Evolutionary conservation across 1,284 basidiomycete genomes (phyloP), one percentile per base, ranked within the genome.

Genomic region (Cryptococcus sp.): DNA sequence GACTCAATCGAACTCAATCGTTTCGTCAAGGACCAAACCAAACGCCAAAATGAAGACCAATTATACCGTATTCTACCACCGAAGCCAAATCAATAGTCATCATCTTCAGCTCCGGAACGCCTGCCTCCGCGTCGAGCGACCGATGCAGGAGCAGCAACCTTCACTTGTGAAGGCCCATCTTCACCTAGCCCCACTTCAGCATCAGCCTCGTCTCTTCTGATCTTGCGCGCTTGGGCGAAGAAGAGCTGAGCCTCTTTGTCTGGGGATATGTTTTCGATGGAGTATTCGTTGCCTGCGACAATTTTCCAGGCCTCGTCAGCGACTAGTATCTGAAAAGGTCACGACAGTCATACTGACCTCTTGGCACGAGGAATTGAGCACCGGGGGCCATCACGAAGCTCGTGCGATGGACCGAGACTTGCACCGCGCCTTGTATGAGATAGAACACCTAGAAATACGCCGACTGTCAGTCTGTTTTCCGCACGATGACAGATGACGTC

Each of bases 221-320:
- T 80, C 78, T 90, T 90, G 40, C 93, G 86, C 1, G 90, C 90
- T 80, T 98, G 96, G 0, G 93, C 88, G 78, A 99, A 99, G 81
- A 95, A 95, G 8, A 99, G 78, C 69, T 85, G 86, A 13, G 88
- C 89, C 51, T 89, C 87, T 31, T 47, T 65, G 15, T 90, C 85
- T 46, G 88, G 83, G 19, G 85, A 86, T 22, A 95, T 87, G 76
- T 98, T 98, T 71, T 89, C 84, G 73, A 99, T 91, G 54, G 85
- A 85, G 77, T 99, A 99, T 7, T 84, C 84, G 77, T 99, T 99
- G 27, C 92, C 93, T 90, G 31, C 3, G 13, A 35, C 13, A 38
- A 52, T n/a, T 10, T 23, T 0, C 35, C n/a, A n/a, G 19, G 10
- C 20, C 57, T 44, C 44, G 15, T 31, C 13, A 23, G 10, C 27